These are phyloP conservation scores for Colletotrichum tamarilloi DNA, from an alignment of 2,329 filamentous ascomycete genomes.

Conservation along the genomic window DNA sequence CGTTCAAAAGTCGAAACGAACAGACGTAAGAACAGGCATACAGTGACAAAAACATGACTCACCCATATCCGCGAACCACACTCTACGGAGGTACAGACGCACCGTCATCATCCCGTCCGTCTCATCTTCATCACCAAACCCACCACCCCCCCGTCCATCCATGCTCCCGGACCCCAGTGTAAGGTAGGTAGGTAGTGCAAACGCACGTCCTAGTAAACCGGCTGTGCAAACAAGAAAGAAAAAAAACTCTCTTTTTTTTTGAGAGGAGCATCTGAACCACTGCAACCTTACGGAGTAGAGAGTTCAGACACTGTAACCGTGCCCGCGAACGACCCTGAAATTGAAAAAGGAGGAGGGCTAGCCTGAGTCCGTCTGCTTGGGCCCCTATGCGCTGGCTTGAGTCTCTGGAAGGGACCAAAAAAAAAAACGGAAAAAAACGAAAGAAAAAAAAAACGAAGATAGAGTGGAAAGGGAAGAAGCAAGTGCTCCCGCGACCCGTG, in stretches of 20 bases:
- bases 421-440: no score
- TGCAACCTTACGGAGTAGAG: neutral
- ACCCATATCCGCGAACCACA: neutral
- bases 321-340: neutral
- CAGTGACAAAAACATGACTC: neutral
- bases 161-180: neutral
- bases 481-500: no score
- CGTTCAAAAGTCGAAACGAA: neutral
- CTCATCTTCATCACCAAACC: neutral
- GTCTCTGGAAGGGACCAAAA: no score
- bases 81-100: neutral
- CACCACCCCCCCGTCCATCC: no score
- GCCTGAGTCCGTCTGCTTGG: no score
- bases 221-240: neutral
- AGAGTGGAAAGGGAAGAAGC: no score
- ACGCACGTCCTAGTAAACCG: neutral
- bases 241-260: neutral
- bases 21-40: neutral
- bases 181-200: neutral
- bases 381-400: no score
- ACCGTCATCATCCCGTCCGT: neutral
- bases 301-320: slow-evolving; percentile 4
- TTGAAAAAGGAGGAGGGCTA: neutral
- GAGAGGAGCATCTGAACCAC: neutral
- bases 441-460: no score